These are phyloP conservation scores for Pilatotrama ljubarskyi DNA, from an alignment of 768 basidiomycete species.

Conservation along the genomic window DNA sequence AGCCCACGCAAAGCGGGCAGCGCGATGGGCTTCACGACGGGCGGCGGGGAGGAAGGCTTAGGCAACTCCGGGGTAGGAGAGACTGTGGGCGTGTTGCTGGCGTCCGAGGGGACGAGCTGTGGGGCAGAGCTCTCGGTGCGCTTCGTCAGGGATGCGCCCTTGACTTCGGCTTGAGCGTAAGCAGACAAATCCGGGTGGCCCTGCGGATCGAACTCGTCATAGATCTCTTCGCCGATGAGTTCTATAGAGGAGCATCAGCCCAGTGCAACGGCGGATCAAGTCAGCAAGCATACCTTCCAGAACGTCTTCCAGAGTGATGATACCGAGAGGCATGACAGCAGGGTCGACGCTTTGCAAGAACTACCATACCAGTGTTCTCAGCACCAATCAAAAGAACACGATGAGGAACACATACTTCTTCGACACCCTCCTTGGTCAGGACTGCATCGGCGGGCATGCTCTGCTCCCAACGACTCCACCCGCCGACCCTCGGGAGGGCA, in stretches of 20 bases:
- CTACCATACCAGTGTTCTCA: conserved; percentile 35
- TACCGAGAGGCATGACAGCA: conserved; percentile 81
- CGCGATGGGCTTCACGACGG: conserved; percentile 24
- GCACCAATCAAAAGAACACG: neutral
- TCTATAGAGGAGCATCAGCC: conserved; percentile 45
- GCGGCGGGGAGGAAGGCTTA: conserved; percentile 11
- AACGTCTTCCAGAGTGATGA: conserved; percentile 92
- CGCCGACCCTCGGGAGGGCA: conserved; percentile 34
- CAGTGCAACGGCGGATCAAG: too few relatives aligned
- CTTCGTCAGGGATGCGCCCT: conserved; percentile 17
- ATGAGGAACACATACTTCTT: conserved; percentile 53
- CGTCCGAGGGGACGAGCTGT: conserved; percentile 16
- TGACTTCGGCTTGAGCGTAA: conserved; percentile 19
- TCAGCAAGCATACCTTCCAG: conserved; percentile 62
- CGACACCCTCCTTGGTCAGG: conserved; percentile 68
- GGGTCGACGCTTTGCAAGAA: conserved; percentile 84
- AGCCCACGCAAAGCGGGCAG: conserved; percentile 23
- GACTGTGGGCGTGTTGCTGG: conserved; percentile 1
- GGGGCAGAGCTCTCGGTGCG: conserved; percentile 24
- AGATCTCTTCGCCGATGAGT: conserved; percentile 90
- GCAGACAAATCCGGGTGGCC: conserved; percentile 41
- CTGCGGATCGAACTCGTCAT: conserved; percentile 85
- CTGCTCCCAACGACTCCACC: conserved; percentile 54
- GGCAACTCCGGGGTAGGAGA: neutral
- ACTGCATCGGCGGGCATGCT: conserved; percentile 90